Evolutionary conservation across 2,329 filamentous ascomycete genomes (phyloP), one percentile per base, ranked within the genome.

Genomic region (Aspergillus terreus): DNA sequence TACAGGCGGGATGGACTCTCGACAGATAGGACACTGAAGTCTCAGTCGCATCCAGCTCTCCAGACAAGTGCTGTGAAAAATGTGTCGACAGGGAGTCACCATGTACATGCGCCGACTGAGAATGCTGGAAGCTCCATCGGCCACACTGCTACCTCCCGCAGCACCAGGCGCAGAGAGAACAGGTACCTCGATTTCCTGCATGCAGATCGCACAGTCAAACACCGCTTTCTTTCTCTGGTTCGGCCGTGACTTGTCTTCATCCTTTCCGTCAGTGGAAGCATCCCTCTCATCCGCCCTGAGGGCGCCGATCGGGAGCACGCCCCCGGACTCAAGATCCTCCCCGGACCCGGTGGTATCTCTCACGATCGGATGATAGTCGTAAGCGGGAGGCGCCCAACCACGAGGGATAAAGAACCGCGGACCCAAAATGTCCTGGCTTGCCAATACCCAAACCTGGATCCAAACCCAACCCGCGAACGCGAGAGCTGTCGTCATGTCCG

Each of bases 31-130:
- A 73, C 94, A 99, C 74, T 96, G 90, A 64, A 99, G 72, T 52
- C 92, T 77, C 69, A 95, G 91, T 66, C 89, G 82, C 88, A 99
- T 94, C 94, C 94, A 97, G 36, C 90, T 91, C 73, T 97, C 92
- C 60, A 99, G 75, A 71, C 94, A 99, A 30, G 81, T 78, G 51
- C 86, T 94, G 68, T 99, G 94, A 69, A 99, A 99, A 45, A 97
- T 91, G 74, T 99, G 94, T 50, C 92, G 79, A 71, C 94, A 99
- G 44, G 94, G 94, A 51, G 94, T 99, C 19, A 97, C 90, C 94
- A 99, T 99, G 73, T 97, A 97, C 61, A 82, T 79, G 46, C 92
- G 82, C 54, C 92, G 79, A 30, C 88, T 88, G 59, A 97, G 78
- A 50, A 96, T 82, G 27, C 85, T 85, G 0, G 83, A 70, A 4